Evolutionary conservation across 75 land plant genomes (phyloP), one percentile per base, ranked within the genome.

Genomic region (Chamaecyparis obtusa): DNA sequence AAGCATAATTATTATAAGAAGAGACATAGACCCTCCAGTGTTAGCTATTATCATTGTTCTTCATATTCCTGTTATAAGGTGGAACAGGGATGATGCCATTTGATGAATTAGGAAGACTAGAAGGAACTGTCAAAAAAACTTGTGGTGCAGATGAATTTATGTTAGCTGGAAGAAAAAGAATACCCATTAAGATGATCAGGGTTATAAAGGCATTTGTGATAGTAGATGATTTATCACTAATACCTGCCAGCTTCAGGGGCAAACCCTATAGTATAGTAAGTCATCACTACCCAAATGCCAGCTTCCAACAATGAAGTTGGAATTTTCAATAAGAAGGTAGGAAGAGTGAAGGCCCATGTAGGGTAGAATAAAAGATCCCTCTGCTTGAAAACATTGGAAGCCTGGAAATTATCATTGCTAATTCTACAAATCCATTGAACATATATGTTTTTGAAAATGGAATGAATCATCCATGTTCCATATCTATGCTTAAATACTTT

Each of bases 381-480:
- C 19, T 97, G 99, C 91, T 97, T 97, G 90, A 93, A 94, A 96
- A 94, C 30, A 97, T 95, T 0, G 99, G 99, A 49, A 97, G 98
- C 83, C 98, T 90, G 3, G 9, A 10, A 74, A 97, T 93, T 21
- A 90, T 91, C 77, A 95, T 48, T 11, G 98, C 86, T 3, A 96
- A 89, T 90, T 97, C 99, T 32, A 95, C 89, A 54, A 97, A 96
- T 13, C 99, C 99, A 85, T 96, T 94, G 94, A 97, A 97, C 93
- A 95, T 95, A 88, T 95, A n/a, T n/a, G n/a, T n/a, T n/a, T n/a
- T n/a, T n/a, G n/a, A n/a, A n/a, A n/a, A n/a, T n/a, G n/a, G n/a
- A n/a, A n/a, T n/a, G n/a, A n/a, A n/a, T n/a, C n/a, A n/a, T n/a
- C n/a, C n/a, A n/a, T n/a, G n/a, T n/a, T n/a, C n/a, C n/a, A n/a